Base-by-base conservation (phyloP, 139 green algal genomes). In the Chlorella sp. region DNA sequence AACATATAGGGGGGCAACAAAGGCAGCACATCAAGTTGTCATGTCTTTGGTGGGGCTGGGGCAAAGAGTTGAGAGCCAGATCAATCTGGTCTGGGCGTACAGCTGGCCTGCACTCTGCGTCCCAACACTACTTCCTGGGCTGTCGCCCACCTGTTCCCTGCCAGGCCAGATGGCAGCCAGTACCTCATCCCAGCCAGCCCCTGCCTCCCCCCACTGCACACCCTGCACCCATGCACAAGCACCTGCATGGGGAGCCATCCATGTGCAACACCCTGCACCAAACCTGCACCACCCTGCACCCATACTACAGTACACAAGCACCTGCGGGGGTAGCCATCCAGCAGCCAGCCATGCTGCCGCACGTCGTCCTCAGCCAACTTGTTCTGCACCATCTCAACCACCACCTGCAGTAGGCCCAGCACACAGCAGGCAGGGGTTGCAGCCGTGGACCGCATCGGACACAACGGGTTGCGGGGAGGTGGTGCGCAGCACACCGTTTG, bases 251-350 rank as follows among this genome's bases (percentile, higher is more conserved):
- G 93, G 99, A 99, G 68, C 98, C 98, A 89, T 99, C 98, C 89
- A 99, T n/a, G n/a, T n/a, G n/a, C n/a, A n/a, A 57, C 48, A 57
- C 48, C 48, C 48, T 57, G 48, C 48, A 57, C 5, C 5, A 5
- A 57, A n/a, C 48, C n/a, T n/a, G 48, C 48, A 57, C 48, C n/a
- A 57, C 48, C 48, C 48, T 57, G 48, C 48, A 57, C 5, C 5
- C 48, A 57, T 9, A n/a, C n/a, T n/a, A n/a, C n/a, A n/a, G n/a
- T n/a, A 57, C 48, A 57, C 48, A 57, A 57, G 9, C 34, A 82
- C 86, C 94, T 98, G 77, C 98, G 95, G 0, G 98, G 98, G 93
- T 99, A 99, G 68, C 98, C 98, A 89, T 99, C 98, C 89, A 99
- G 93, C 83, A 99, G 95, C 98, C 98, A 99, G 39, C 98, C 98